A percentile compares a stretch with the other conserved stretches of the same genome.
Evolutionary conservation across 148 eudicot species (phyloP).

Genomic region (Hydrangea macrophylla): DNA sequence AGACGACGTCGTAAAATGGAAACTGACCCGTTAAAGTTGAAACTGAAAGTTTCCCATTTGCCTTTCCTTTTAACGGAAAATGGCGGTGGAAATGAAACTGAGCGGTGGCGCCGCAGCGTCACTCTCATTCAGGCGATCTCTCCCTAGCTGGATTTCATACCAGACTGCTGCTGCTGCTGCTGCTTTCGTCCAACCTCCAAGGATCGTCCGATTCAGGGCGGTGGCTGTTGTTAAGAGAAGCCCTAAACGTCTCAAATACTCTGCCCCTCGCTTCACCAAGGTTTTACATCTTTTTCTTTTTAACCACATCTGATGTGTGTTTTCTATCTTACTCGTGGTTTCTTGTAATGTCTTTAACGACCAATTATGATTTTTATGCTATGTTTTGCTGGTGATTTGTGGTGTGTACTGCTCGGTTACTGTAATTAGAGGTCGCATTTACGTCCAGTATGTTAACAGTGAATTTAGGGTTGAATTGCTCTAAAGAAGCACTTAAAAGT

Average conservation of each 20-base stretch:
- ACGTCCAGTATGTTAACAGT: too few species aligned
- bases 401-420: neutral
- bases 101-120: constrained; percentile 12
- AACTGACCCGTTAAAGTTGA: too few species aligned
- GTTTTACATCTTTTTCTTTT: constrained; percentile 17
- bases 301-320: neutral
- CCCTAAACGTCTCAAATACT: constrained; percentile 79
- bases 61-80: too few species aligned
- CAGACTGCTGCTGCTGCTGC: too few species aligned
- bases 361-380: neutral
- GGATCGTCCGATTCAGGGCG: constrained; percentile 12
- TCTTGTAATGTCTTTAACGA: neutral
- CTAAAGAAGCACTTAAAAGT: too few species aligned
- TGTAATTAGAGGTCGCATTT: too few species aligned
- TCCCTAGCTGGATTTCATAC: constrained; percentile 16
- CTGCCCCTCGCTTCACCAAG: constrained; percentile 64
- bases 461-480: too few species aligned
- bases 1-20: too few species aligned
- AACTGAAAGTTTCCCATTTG: too few species aligned
- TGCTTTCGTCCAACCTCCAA: constrained; percentile 11
- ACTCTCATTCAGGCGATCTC: constrained; percentile 31
- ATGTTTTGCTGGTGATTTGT: neutral
- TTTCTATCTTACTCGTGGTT: neutral
- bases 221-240: constrained; percentile 45
- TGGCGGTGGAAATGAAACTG: constrained; percentile 21